phyloP scores from a whole-genome alignment of 2,329 filamentous ascomycete species.

The Colletotrichum musae region DNA sequence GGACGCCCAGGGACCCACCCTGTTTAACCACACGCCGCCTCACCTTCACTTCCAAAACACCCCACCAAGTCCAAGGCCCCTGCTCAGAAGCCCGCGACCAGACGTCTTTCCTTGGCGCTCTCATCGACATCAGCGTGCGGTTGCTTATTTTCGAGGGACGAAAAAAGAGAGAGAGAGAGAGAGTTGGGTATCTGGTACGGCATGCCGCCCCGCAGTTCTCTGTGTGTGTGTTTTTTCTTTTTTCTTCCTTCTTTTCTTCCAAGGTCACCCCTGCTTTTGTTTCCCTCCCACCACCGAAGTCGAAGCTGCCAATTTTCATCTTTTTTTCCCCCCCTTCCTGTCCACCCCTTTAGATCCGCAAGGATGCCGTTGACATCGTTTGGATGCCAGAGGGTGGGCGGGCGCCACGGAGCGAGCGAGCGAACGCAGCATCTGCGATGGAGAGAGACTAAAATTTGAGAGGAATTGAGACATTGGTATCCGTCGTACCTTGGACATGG shows the following conservation, averaged over 20 bases:
- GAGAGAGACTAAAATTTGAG: not conserved
- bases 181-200: not conserved
- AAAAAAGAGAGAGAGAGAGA: slow-evolving; percentile 1
- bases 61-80: slow-evolving; percentile 15
- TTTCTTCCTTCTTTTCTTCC: slow-evolving; percentile 3
- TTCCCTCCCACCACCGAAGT: not conserved
- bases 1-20: slow-evolving; percentile 21
- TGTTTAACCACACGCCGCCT: slow-evolving; percentile 10
- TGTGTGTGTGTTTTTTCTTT: not conserved
- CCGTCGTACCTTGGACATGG: too few species aligned
- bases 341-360: slow-evolving; percentile 3
- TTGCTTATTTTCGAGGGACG: slow-evolving; percentile 30
- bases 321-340: not conserved
- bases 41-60: slow-evolving; percentile 2
- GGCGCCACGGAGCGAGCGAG: slow-evolving; percentile 24
- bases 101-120: slow-evolving; percentile 32
- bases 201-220: not conserved
- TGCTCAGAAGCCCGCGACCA: slow-evolving; percentile 16
- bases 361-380: slow-evolving; percentile 33
- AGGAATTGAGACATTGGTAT: not conserved
- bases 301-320: slow-evolving; percentile 4
- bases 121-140: slow-evolving; percentile 35
- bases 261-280: not conserved
- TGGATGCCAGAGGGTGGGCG: slow-evolving; percentile 15
- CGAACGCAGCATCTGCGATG: slow-evolving; percentile 24